Evolutionary conservation across 495 filamentous ascomycete genomes (phyloP).

Genomic region (Neurospora sp.): DNA sequence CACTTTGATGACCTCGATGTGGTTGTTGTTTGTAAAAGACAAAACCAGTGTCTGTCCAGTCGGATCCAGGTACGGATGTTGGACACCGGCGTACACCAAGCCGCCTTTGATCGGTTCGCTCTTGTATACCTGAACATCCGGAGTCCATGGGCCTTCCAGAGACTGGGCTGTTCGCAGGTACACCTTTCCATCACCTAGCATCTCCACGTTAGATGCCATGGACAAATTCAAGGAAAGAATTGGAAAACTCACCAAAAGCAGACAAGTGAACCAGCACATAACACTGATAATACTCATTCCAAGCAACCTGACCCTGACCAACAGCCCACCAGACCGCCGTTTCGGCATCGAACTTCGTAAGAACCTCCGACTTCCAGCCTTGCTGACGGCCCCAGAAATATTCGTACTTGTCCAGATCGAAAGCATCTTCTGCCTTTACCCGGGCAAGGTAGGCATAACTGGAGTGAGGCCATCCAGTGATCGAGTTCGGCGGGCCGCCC

Average conservation of each 20-base stretch:
- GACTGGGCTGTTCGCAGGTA: constrained; percentile 18
- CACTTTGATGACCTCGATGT: constrained; percentile 22
- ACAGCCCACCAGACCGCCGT: constrained; percentile 23
- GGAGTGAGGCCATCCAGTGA: constrained; percentile 7
- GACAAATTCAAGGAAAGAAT: neutral
- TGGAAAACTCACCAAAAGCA: constrained; percentile 12
- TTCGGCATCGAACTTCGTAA: constrained; percentile 16
- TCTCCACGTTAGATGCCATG: neutral
- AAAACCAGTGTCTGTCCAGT: constrained; percentile 20
- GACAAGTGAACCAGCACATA: constrained; percentile 23
- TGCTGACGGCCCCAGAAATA: constrained; percentile 26
- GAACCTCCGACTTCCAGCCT: constrained; percentile 20
- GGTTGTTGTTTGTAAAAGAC: constrained; percentile 26
- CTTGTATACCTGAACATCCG: constrained; percentile 21
- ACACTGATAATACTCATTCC: constrained; percentile 18
- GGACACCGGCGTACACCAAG: constrained; percentile 24
- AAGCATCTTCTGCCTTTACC: constrained; percentile 23
- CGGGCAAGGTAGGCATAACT: constrained; percentile 28
- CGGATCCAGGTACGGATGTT: constrained; percentile 23
- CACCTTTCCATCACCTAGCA: constrained; percentile 10
- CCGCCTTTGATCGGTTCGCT: constrained; percentile 19
- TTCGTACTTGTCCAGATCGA: constrained; percentile 23
- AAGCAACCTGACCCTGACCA: constrained; percentile 24
- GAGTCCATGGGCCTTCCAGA: constrained; percentile 27
- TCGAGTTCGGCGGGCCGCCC: constrained; percentile 22